Evolutionary conservation across 805 yeast genomes (phyloP).

Genomic region (Starmera pachycereana): DNA sequence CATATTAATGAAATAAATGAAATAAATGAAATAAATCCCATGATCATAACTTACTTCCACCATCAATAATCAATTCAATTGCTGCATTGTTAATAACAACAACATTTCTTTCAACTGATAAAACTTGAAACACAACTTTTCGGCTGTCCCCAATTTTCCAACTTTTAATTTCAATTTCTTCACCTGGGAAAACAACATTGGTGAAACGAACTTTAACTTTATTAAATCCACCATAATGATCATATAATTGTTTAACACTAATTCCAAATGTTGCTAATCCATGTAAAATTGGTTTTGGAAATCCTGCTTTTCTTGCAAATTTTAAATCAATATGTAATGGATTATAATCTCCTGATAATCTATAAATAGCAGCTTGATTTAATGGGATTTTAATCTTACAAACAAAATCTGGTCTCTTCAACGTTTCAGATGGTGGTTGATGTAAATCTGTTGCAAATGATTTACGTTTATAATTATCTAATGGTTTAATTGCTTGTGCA

Average conservation of each 20-base stretch:
- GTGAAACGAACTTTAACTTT: slow-evolving; percentile 88
- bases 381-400: slow-evolving; percentile 43
- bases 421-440: slow-evolving; percentile 30
- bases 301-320: slow-evolving; percentile 81
- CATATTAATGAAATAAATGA: too few relatives aligned
- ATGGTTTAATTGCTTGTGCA: slow-evolving; percentile 39
- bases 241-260: slow-evolving; percentile 62
- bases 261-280: slow-evolving; percentile 88
- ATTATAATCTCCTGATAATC: slow-evolving; percentile 89
- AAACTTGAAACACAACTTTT: slow-evolving; percentile 65
- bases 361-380: slow-evolving; percentile 82
- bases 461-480: slow-evolving; percentile 36
- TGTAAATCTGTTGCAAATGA: slow-evolving; percentile 56
- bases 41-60: slow-evolving; percentile 20
- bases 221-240: slow-evolving; percentile 69
- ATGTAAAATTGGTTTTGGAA: slow-evolving; percentile 81
- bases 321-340: slow-evolving; percentile 93
- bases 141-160: slow-evolving; percentile 79
- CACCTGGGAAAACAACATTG: slow-evolving; percentile 92
- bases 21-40: not conserved
- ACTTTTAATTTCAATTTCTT: slow-evolving; percentile 65
- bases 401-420: slow-evolving; percentile 56
- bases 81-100: slow-evolving; percentile 86
- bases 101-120: slow-evolving; percentile 66
- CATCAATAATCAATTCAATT: slow-evolving; percentile 38